These are phyloP conservation scores for Lichtheimia hyalospora DNA, from an alignment of 371 early-diverging fungal genomes.

Conservation along the genomic window DNA sequence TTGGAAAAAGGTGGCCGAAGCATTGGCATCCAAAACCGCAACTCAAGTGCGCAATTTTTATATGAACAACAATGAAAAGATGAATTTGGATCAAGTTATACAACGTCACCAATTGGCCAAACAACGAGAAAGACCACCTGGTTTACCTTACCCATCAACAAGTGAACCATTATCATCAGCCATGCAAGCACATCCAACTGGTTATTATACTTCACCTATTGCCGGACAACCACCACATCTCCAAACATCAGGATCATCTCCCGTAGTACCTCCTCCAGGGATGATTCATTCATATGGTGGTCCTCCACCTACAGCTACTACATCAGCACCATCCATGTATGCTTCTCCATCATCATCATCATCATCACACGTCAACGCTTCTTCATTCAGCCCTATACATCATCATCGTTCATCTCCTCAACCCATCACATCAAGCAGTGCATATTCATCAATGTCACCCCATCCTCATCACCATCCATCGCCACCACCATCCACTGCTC, in stretches of 20 bases:
- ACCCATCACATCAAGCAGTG: background rate
- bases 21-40: constrained; percentile 75
- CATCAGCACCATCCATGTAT: background rate
- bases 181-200: constrained; percentile 9
- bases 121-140: constrained; percentile 8
- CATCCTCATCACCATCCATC: background rate
- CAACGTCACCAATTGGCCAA: constrained; percentile 31
- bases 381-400: background rate
- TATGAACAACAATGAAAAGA: constrained; percentile 70
- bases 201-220: constrained; percentile 17
- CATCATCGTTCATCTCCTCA: background rate
- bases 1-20: constrained; percentile 76
- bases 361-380: too few species aligned
- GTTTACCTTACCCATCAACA: background rate
- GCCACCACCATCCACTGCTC: background rate
- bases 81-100: constrained; percentile 55
- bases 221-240: too few species aligned
- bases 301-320: background rate
- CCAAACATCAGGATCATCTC: constrained; percentile 10
- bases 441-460: background rate
- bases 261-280: constrained; percentile 3
- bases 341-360: background rate
- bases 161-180: constrained; percentile 11
- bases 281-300: constrained; percentile 6
- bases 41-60: constrained; percentile 89